Evolutionary conservation across 306 rosid species (phyloP).

Genomic region (Pyrus pyrifolia): DNA sequence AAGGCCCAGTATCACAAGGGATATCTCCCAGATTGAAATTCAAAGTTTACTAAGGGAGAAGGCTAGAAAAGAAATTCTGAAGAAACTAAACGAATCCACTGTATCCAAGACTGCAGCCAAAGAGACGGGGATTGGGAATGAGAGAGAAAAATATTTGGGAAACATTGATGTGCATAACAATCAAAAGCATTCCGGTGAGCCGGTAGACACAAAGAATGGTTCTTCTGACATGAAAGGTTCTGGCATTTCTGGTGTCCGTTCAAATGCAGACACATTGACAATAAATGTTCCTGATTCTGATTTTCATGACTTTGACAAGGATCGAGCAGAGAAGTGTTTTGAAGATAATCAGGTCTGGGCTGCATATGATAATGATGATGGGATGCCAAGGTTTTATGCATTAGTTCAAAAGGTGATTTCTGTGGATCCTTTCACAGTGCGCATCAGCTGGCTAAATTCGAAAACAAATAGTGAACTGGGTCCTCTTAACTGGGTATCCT

Average conservation of each 20-base stretch:
- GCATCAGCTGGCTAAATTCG: constrained; percentile 67
- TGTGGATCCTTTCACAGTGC: constrained; percentile 54
- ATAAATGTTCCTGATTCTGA: constrained; percentile 74
- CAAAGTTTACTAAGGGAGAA: constrained; percentile 43
- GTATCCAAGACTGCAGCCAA: constrained; percentile 10
- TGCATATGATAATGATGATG: constrained; percentile 61
- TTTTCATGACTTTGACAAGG: constrained; percentile 73
- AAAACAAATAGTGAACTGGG: constrained; percentile 51
- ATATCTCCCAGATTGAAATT: constrained; percentile 33
- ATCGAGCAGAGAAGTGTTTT: constrained; percentile 61
- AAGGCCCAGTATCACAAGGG: constrained; percentile 23
- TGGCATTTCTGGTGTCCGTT: constrained; percentile 7
- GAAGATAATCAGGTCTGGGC: constrained; percentile 78
- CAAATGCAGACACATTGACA: constrained; percentile 28
- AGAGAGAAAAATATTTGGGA: constrained; percentile 19
- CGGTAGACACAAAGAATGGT: constrained; percentile 14
- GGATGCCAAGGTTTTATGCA: constrained; percentile 92
- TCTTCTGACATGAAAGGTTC: constrained; percentile 7
- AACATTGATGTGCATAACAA: neutral
- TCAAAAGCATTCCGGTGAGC: neutral
- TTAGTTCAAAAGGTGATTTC: constrained; percentile 53
- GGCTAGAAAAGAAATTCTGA: constrained; percentile 59
- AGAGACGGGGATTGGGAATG: constrained; percentile 15
- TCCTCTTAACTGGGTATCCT: constrained; percentile 53
- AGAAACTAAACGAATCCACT: constrained; percentile 30